Base-by-base conservation (phyloP, 2,329 filamentous ascomycete species). In the Fusarium sp. region DNA sequence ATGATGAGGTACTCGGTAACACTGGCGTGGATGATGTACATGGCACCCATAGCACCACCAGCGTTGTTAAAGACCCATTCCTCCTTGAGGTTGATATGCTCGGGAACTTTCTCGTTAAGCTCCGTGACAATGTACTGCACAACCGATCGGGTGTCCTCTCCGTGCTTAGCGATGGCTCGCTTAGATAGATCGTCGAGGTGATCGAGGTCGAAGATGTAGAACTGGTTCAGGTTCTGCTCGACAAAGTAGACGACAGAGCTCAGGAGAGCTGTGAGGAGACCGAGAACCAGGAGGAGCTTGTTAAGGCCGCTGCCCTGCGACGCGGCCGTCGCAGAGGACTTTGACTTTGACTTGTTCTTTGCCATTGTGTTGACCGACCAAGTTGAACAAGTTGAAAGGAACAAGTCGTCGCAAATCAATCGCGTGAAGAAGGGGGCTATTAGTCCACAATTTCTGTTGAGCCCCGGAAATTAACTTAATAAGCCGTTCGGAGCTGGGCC, bases 1-100 rank as follows among this genome's bases (percentile, higher is more conserved):
- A 97, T 91, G 82, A 97, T 96, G 76, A 97, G 86, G 84, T 97
- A 97, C 83, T 98, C 95, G 26, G 94, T 97, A 70, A 98, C 87
- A 93, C 92, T 95, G 68, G 94, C 93, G 81, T 97, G 94, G 78
- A 97, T 92, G 74, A 97, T 91, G 82, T 94, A 95, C 94, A 97
- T 96, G 79, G 89, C 93, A 63, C 94, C 94, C 94, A 97, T 97
- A 59, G 94, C 94, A 73, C 94, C 94, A 59, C 94, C 94, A 58
- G 94, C 94, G 80, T 97, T 97, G 87, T 97, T 97, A 79, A 97
- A 96, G 51, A 97, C 87, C 94, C 94, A 97, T 82, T 96, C 92
- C 84, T 96, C 90, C 67, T 92, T 85, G 63, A 89, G 81, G 84
- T 93, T 94, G 80, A 96, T 80, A 82, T 94, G 84, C 56, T 79